Base-by-base conservation (phyloP, 2,329 filamentous ascomycete species). In the Hymenoscyphus scutula region DNA sequence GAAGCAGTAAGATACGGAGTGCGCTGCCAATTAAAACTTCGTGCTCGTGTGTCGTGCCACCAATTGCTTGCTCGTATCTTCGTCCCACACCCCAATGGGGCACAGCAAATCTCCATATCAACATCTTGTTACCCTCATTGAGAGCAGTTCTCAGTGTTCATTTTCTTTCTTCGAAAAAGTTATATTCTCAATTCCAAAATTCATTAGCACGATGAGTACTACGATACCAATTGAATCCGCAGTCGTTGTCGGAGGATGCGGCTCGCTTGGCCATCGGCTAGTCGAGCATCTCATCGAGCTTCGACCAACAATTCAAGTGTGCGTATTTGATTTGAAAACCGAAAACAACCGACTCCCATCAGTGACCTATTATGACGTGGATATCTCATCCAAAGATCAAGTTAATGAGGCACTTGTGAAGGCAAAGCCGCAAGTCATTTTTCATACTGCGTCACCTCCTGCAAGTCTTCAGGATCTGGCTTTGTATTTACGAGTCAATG, bases 181-280 rank as follows among this genome's bases (percentile, higher is more conserved):
- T 4, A 8, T 8, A 4, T 30, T 30, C 8, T 4, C 29, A 30
- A 30, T 30, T 30, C 29, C 29, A 30, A 4, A 30, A 8, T 8
- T 30, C 29, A 30, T 30, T 30, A 8, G 29, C 29, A 30, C 8
- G 8, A 30, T 30, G 7, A 34, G 11, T 6, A 1, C 30, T 10
- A 34, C 30, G 8, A 10, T 10, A 2, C 7, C 30, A 41, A 62
- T 62, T 15, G 23, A 48, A 51, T 59, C 62, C 67, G 88, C 91
- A 71, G 81, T 92, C 69, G 87, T 94, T 69, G 85, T 92, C 68
- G 90, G 90, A 71, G 90, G 90, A 74, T 92, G 90, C 75, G 90
- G 90, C 69, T 92, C 92, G 77, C 82, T 94, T n/a, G 90, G 90
- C 74, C 87, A 90, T 77, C 89, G 92, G 77, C 87, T 93, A 68